Evolutionary conservation across 106 monocot genomes (phyloP).

Genomic region (Allium sativum): DNA sequence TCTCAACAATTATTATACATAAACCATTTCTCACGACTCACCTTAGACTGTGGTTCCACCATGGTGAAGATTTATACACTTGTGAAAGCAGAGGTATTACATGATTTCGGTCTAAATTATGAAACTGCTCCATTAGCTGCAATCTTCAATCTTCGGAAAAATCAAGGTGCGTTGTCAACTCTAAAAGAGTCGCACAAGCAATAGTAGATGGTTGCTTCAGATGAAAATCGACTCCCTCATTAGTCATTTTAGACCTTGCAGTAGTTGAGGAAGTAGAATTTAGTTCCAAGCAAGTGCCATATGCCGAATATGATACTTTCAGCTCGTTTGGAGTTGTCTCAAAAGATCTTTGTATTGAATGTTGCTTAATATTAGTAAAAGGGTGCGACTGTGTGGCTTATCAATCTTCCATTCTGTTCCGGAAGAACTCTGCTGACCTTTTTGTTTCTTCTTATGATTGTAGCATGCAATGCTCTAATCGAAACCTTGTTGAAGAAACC

Average conservation of each 20-base stretch:
- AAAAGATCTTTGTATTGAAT: conserved; percentile 39
- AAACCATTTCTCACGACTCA: neutral
- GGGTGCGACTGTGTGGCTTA: conserved; percentile 32
- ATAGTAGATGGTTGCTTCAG: conserved; percentile 38
- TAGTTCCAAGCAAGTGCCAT: conserved; percentile 36
- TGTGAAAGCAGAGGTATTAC: conserved; percentile 55
- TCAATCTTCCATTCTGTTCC: conserved; percentile 46
- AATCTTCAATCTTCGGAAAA: conserved; percentile 90
- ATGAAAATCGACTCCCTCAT: conserved; percentile 42
- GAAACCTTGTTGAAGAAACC: conserved; percentile 73
- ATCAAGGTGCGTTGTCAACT: conserved; percentile 88
- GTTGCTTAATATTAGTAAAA: conserved; percentile 32
- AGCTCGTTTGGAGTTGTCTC: conserved; percentile 41
- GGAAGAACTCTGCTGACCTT: conserved; percentile 60
- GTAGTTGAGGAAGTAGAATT: conserved; percentile 21
- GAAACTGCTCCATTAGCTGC: conserved; percentile 93
- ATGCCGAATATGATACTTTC: conserved; percentile 50
- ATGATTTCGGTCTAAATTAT: conserved; percentile 67
- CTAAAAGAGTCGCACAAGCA: conserved; percentile 76
- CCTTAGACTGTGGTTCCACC: conserved; percentile 58
- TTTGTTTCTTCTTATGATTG: conserved; percentile 89
- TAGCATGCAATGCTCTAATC: conserved; percentile 75
- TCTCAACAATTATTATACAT: conserved; percentile 2
- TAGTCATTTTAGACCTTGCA: conserved; percentile 23
- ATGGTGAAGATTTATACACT: conserved; percentile 55